These are phyloP conservation scores for Pittosporum tobira DNA, from an alignment of 129 eudicot species.

Conservation along the genomic window DNA sequence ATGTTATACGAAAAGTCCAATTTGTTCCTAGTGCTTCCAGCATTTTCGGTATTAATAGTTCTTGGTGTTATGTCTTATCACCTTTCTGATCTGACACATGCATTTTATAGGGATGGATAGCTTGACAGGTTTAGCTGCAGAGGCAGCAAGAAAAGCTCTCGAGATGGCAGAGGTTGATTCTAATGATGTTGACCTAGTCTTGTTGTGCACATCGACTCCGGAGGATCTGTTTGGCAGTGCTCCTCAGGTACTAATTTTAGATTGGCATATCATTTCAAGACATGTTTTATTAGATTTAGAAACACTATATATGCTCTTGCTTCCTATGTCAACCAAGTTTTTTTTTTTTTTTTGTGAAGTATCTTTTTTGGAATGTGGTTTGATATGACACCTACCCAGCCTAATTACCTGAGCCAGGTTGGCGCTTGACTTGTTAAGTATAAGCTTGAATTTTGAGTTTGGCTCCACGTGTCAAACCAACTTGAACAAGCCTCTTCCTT, in stretches of 20 bases:
- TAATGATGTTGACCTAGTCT: conserved; percentile 81
- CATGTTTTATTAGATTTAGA: too few species aligned
- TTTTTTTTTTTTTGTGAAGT: too few species aligned
- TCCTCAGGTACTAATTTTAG: conserved; percentile 52
- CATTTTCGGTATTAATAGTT: too few species aligned
- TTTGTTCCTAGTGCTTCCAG: too few species aligned
- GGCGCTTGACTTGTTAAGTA: too few species aligned
- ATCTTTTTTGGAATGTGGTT: too few species aligned
- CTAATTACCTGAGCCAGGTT: too few species aligned
- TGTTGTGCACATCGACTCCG: conserved; percentile 86
- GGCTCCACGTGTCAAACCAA: background rate
- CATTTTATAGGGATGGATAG: conserved; percentile 59
- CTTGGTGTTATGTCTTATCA: background rate
- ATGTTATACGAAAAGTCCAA: background rate
- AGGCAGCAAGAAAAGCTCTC: conserved; percentile 86
- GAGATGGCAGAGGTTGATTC: conserved; percentile 84
- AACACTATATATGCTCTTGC: too few species aligned
- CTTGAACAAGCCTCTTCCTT: background rate
- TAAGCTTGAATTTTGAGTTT: too few species aligned
- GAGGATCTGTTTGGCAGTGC: conserved; percentile 93
- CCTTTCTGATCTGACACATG: background rate
- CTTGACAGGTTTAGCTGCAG: conserved; percentile 56
- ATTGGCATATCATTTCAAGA: background rate
- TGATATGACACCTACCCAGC: too few species aligned
- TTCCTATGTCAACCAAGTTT: too few species aligned